Evolutionary conservation across 176 grass and related monocot genomes (phyloP).

Genomic region (Phoenix roebelenii): DNA sequence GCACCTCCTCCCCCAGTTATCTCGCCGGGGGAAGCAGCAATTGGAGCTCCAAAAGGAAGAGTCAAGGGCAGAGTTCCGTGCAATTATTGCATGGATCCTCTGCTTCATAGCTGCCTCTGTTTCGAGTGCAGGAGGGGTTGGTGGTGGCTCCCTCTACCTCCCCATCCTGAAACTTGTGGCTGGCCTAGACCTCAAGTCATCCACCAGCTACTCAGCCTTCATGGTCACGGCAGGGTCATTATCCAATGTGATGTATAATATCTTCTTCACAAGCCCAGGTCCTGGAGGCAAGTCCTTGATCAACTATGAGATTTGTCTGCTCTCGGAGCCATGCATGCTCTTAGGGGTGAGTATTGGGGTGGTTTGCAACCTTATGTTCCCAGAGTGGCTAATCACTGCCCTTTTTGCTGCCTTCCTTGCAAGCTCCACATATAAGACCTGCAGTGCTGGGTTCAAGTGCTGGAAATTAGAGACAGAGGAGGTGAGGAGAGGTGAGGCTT

Average conservation of each 20-base stretch:
- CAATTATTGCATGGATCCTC: too few species aligned
- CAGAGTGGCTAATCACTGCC: background rate
- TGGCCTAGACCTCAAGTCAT: constrained; percentile 46
- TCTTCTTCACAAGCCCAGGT: constrained; percentile 15
- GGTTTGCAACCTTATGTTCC: constrained; percentile 5
- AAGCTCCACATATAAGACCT: constrained; percentile 1
- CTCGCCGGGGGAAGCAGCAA: too few species aligned
- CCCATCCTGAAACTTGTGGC: constrained; percentile 64
- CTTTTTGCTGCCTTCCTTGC: constrained; percentile 4
- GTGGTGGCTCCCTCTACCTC: constrained; percentile 25
- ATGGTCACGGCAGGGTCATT: constrained; percentile 64
- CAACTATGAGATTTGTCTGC: too few species aligned
- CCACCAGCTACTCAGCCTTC: constrained; percentile 55
- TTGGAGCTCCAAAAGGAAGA: too few species aligned
- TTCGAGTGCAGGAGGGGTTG: too few species aligned
- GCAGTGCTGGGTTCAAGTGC: background rate
- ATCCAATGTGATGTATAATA: constrained; percentile 56
- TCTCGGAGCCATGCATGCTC: too few species aligned
- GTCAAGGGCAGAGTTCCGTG: too few species aligned
- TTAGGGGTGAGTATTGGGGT: constrained; percentile 2
- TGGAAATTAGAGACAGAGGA: background rate
- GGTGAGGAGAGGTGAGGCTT: background rate
- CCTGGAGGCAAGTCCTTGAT: constrained; percentile 17
- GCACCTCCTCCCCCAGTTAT: too few species aligned
- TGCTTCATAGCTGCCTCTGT: too few species aligned